Conservation (phyloP, 192 early-diverging fungal genomes). For the Linderina pennispora region DNA sequence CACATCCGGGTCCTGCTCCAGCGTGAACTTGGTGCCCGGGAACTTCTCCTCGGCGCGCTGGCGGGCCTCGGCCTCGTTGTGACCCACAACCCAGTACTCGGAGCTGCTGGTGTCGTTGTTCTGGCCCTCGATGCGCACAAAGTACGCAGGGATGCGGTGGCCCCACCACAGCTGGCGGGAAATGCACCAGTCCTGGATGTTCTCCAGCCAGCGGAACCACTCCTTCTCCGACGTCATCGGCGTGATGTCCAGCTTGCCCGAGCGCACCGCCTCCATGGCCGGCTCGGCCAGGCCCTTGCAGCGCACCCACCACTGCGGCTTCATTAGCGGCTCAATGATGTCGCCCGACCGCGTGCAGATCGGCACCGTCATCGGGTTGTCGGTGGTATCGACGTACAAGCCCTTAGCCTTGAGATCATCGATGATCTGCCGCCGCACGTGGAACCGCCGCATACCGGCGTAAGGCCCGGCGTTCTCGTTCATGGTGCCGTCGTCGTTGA, state of each 20-base stretch:
- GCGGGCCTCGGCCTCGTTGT: slow-evolving; percentile 67
- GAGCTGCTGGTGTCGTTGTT: slow-evolving; percentile 49
- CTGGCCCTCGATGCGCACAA: slow-evolving; percentile 72
- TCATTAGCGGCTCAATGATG: slow-evolving; percentile 95
- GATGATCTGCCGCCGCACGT: slow-evolving; percentile 82
- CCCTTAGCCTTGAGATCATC: slow-evolving; percentile 85
- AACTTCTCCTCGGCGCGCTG: slow-evolving; percentile 73
- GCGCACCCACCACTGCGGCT: slow-evolving; percentile 99
- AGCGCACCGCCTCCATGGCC: slow-evolving; percentile 74
- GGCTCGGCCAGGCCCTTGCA: slow-evolving; percentile 81
- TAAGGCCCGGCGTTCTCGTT: slow-evolving; percentile 91
- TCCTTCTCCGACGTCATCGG: slow-evolving; percentile 86
- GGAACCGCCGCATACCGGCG: slow-evolving; percentile 86
- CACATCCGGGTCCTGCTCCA: slow-evolving; percentile 96
- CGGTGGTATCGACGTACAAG: slow-evolving; percentile 75
- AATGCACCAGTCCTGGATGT: slow-evolving; percentile 98
- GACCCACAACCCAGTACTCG: slow-evolving; percentile 84
- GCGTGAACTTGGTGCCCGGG: slow-evolving; percentile 66
- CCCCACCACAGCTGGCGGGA: slow-evolving; percentile 99
- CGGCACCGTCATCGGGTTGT: slow-evolving; percentile 93
- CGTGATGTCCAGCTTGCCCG: slow-evolving; percentile 75
- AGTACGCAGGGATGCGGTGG: slow-evolving; percentile 93
- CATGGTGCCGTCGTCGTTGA: slow-evolving; percentile 94
- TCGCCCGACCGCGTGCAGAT: slow-evolving; percentile 85
- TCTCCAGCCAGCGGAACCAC: slow-evolving; percentile 94